Conservation (phyloP, 352 stramenopile species). For the Pythium brassicae region DNA sequence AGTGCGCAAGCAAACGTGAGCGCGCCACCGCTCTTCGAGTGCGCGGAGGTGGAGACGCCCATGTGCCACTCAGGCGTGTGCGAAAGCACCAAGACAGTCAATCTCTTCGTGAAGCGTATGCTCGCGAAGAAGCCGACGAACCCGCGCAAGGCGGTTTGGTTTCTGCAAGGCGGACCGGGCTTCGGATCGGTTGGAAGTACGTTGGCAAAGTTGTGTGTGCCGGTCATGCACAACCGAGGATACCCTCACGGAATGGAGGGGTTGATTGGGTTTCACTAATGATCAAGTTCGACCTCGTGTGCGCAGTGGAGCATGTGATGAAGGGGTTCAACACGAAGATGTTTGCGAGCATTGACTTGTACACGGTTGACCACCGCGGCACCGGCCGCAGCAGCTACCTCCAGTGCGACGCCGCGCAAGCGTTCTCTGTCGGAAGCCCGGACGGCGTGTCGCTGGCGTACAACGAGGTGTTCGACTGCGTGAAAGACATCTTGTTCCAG, state of each 20-base stretch:
- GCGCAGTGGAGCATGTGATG: constrained; percentile 17
- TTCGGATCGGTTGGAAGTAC: constrained; percentile 15
- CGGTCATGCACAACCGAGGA: neutral
- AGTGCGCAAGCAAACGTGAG: neutral
- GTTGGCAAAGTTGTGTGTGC: neutral
- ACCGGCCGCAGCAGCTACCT: constrained; percentile 13
- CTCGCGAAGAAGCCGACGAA: constrained; percentile 5
- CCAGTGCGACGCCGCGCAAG: constrained; percentile 10
- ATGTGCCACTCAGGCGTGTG: constrained; percentile 69
- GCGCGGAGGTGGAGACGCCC: constrained; percentile 55
- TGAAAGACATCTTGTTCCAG: constrained; percentile 31
- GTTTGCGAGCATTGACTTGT: constrained; percentile 4
- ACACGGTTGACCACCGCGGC: constrained; percentile 22
- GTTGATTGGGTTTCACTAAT: neutral
- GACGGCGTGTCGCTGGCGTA: neutral
- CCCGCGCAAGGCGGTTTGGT: constrained; percentile 14
- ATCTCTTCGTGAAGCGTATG: constrained; percentile 40
- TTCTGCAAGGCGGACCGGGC: constrained; percentile 20
- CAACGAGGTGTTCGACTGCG: constrained; percentile 8
- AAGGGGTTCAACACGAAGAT: neutral
- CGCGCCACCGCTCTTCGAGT: constrained; percentile 25
- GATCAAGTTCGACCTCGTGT: neutral
- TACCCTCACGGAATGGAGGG: neutral
- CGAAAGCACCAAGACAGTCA: constrained; percentile 45
- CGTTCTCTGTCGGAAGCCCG: constrained; percentile 5